phyloP scores from a whole-genome alignment of 768 basidiomycete species.

The Xerocomellus dryophilus region DNA sequence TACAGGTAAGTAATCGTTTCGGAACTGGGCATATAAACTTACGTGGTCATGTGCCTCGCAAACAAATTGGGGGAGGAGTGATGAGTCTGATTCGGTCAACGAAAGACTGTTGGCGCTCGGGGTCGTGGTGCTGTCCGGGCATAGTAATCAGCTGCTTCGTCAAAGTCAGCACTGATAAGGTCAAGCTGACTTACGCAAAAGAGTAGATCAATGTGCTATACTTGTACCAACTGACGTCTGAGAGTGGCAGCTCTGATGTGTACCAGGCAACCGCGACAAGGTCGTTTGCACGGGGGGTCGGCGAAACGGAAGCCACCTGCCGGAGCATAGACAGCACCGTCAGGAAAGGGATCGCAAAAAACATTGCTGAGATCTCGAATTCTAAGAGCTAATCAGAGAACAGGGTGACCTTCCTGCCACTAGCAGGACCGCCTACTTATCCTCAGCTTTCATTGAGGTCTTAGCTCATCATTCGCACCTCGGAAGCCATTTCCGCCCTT shows the following conservation, averaged over 20 bases:
- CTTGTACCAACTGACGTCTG: conserved; percentile 60
- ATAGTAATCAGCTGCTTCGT: background rate
- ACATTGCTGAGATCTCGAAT: background rate
- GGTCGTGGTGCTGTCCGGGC: conserved; percentile 33
- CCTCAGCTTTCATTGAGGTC: background rate
- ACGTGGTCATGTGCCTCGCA: conserved; percentile 38
- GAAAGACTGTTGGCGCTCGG: conserved; percentile 31
- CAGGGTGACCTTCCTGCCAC: background rate
- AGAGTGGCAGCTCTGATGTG: conserved; percentile 45
- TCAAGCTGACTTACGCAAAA: conserved; percentile 50
- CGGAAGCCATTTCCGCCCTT: background rate
- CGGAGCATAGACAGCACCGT: conserved; percentile 2
- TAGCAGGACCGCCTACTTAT: conserved; percentile 5
- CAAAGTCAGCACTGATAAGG: background rate
- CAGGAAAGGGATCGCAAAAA: background rate
- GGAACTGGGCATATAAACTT: conserved; percentile 3
- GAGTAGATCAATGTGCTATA: conserved; percentile 66
- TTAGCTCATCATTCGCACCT: background rate
- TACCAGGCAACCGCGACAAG: conserved; percentile 58
- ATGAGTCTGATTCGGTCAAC: conserved; percentile 42
- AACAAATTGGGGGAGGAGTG: conserved; percentile 57
- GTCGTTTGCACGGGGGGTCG: background rate
- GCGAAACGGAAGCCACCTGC: background rate
- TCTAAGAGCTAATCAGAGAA: background rate
- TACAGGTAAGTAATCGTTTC: background rate